Evolutionary conservation across 441 rosid genomes (phyloP).

Genomic region (Populus hybrid): DNA sequence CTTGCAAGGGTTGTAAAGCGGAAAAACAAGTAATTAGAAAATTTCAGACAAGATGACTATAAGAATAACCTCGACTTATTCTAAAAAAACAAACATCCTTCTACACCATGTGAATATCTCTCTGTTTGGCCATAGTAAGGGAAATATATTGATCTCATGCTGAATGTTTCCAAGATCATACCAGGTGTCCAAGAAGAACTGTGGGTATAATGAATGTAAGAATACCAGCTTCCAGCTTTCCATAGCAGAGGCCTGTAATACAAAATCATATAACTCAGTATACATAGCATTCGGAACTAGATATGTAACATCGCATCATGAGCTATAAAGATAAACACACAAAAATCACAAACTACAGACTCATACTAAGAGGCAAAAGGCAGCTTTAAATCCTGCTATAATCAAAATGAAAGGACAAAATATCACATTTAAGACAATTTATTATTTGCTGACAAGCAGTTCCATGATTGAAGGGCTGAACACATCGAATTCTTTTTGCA

Average conservation of each 20-base stretch:
- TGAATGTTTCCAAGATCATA: conserved; percentile 15
- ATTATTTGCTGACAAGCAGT: neutral
- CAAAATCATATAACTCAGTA: neutral
- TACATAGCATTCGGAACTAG: neutral
- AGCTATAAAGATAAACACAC: neutral
- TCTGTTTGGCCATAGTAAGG: neutral
- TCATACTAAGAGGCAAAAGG: neutral
- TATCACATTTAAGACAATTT: neutral
- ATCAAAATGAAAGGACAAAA: neutral
- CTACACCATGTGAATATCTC: neutral
- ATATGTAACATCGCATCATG: neutral
- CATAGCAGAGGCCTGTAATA: conserved; percentile 76
- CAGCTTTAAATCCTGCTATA: neutral
- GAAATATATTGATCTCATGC: neutral
- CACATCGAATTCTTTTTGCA: neutral
- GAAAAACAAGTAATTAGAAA: neutral
- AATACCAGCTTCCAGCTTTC: conserved; percentile 90
- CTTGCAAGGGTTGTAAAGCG: neutral
- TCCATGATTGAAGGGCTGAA: neutral
- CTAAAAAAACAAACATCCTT: neutral
- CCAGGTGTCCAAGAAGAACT: conserved; percentile 94
- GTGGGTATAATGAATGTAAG: conserved; percentile 85
- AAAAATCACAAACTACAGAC: neutral
- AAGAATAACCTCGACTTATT: neutral
- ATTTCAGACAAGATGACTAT: neutral